phyloP scores from a whole-genome alignment of 805 yeast species.

The Pachysolen tannophilus region DNA sequence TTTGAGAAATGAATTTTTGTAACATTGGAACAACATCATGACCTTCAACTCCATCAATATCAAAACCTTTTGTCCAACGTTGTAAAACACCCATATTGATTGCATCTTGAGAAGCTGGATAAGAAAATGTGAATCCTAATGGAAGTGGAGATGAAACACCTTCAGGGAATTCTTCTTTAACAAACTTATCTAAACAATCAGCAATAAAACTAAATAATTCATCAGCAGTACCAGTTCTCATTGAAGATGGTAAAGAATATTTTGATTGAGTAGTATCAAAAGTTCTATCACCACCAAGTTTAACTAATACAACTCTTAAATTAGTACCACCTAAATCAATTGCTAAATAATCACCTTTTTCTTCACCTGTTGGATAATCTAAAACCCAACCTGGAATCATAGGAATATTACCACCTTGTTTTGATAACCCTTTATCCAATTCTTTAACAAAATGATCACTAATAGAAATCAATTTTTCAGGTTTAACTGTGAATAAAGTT shows the following conservation, averaged over 20 bases:
- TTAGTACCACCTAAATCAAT: slow-evolving; percentile 97
- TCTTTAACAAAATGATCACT: slow-evolving; percentile 72
- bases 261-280: slow-evolving; percentile 86
- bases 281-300: slow-evolving; percentile 72
- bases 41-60: slow-evolving; percentile 89
- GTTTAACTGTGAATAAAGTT: slow-evolving; percentile 51
- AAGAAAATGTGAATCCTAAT: slow-evolving; percentile 92
- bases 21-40: slow-evolving; percentile 90
- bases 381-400: slow-evolving; percentile 98
- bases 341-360: slow-evolving; percentile 83
- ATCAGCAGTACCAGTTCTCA: slow-evolving; percentile 74
- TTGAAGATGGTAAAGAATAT: slow-evolving; percentile 64
- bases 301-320: slow-evolving; percentile 84
- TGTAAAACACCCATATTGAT: slow-evolving; percentile 84
- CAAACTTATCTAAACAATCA: slow-evolving; percentile 62
- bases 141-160: slow-evolving; percentile 50
- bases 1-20: slow-evolving; percentile 60
- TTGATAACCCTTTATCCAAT: slow-evolving; percentile 71
- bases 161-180: slow-evolving; percentile 57
- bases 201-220: slow-evolving; percentile 86
- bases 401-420: slow-evolving; percentile 80
- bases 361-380: slow-evolving; percentile 88
- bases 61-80: slow-evolving; percentile 98
- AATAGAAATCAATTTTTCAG: slow-evolving; percentile 53
- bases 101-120: slow-evolving; percentile 77